Evolutionary conservation across 2,329 filamentous ascomycete species (phyloP), one percentile per base, ranked within the genome.

Genomic region (Hymenoscyphus linearis): DNA sequence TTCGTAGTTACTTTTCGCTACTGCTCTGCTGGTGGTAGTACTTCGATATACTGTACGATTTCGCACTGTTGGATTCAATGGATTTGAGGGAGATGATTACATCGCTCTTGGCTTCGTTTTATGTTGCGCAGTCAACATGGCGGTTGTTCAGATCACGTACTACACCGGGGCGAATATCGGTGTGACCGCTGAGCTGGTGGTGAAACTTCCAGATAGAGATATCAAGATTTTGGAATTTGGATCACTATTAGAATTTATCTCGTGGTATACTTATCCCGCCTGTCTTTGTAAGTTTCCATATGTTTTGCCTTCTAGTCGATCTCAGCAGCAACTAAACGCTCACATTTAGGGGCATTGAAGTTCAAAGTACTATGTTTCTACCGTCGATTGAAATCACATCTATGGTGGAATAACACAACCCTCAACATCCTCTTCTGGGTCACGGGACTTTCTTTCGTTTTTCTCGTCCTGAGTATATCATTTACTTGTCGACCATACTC

Each of bases 31-130:
- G 2, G 64, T 77, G 12, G 60, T 78, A 0, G n/a, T 71, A 1
- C 27, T 70, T 2, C 72, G 76, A 3, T 75, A 74, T 18, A 65
- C 60, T 14, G 73, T 77, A 4, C 72, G 76, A 0, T 58, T 76
- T 16, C 73, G 74, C 2, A 74, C 73, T 0, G 75, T 76, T 1
- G 76, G 76, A 2, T 57, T 72, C 31, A 68, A 70, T n/a, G 71
- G 74, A 0, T 66, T 77, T 2, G 70, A 74, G 25, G 74, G 76
- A 5, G 77, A 78, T 62, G 76, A 78, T 58, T 72, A 73, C 12
- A 71, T 77, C 34, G 68, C 73, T 0, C n/a, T 74, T 12, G 57
- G 74, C 1, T 74, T 76, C 3, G 44, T 72, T 0, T 62, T 71
- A 16, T 73, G 75, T 50, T 76, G 74, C 52, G 69, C 71, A 0